Percentiles rank a stretch among this genome's conserved stretches.
Evolutionary conservation across 306 rosid species (phyloP).

Genomic region (Lathyrus sativus): DNA sequence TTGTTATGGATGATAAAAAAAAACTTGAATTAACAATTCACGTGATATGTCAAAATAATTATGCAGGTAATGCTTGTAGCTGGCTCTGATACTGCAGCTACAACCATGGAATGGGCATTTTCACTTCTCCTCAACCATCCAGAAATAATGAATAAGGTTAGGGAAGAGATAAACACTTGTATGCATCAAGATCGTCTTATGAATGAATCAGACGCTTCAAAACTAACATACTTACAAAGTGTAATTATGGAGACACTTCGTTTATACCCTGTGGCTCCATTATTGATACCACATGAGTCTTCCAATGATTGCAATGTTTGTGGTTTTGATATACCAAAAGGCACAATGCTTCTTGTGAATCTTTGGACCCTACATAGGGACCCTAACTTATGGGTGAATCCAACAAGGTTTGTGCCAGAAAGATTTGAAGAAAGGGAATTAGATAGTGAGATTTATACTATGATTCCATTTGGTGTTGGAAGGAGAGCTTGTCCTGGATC

Average conservation of each 20-base stretch:
- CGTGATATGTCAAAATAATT: not conserved
- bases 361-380: conserved; percentile 54
- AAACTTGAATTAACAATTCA: not conserved
- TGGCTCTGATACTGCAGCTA: conserved; percentile 50
- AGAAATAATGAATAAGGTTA: conserved; percentile 33
- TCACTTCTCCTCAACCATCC: conserved; percentile 55
- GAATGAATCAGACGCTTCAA: conserved; percentile 1
- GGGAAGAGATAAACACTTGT: conserved; percentile 30
- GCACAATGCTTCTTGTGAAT: conserved; percentile 49
- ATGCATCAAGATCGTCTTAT: conserved; percentile 35
- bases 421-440: conserved; percentile 39
- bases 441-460: conserved; percentile 1
- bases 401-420: conserved; percentile 45
- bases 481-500: conserved; percentile 56
- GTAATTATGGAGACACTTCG: conserved; percentile 53
- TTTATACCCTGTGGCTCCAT: conserved; percentile 43
- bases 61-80: conserved; percentile 38
- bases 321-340: conserved; percentile 46
- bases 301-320: conserved; percentile 40
- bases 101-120: conserved; percentile 54
- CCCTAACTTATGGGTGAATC: conserved; percentile 38
- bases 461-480: conserved; percentile 56
- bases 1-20: too few species aligned
- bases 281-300: conserved; percentile 46
- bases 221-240: conserved; percentile 37